phyloP scores from a whole-genome alignment of 305 asterid species.

The Ajuga reptans region DNA sequence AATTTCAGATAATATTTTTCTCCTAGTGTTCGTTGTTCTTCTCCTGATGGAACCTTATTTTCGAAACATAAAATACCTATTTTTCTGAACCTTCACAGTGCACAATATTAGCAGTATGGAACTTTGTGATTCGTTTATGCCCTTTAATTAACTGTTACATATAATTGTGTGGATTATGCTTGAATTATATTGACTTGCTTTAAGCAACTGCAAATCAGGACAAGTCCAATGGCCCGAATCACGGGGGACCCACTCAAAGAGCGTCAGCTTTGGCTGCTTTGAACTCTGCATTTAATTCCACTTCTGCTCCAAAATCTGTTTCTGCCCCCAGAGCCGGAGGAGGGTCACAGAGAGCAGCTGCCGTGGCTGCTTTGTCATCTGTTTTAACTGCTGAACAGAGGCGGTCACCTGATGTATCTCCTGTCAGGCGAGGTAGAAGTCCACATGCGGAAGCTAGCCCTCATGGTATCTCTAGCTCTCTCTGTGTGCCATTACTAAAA shows the following conservation, averaged over 20 bases:
- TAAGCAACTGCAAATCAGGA: slow-evolving; percentile 35
- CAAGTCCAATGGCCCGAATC: slow-evolving; percentile 36
- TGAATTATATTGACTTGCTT: slow-evolving; percentile 14
- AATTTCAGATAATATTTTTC: too few species aligned
- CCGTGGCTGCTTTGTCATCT: slow-evolving; percentile 72
- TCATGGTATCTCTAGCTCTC: slow-evolving; percentile 32
- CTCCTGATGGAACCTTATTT: too few species aligned
- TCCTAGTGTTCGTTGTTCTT: too few species aligned
- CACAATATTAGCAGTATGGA: neutral
- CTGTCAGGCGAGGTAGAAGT: slow-evolving; percentile 41
- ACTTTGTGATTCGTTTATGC: neutral
- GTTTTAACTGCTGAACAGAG: slow-evolving; percentile 63
- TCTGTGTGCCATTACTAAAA: neutral
- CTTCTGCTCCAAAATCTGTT: slow-evolving; percentile 41
- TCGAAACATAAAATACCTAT: too few species aligned
- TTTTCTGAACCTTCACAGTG: neutral
- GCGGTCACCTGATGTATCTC: slow-evolving; percentile 42
- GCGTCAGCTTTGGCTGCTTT: slow-evolving; percentile 79
- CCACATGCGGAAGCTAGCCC: slow-evolving; percentile 40
- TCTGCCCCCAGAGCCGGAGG: slow-evolving; percentile 35
- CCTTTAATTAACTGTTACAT: neutral
- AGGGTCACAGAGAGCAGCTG: slow-evolving; percentile 75
- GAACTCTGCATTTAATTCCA: slow-evolving; percentile 56
- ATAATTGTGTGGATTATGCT: neutral
- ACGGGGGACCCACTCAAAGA: slow-evolving; percentile 69